A percentile compares a stretch with the other conserved stretches of the same genome.
Conservation (phyloP, 805 yeast species). For the Yamadazyma philogaea region DNA sequence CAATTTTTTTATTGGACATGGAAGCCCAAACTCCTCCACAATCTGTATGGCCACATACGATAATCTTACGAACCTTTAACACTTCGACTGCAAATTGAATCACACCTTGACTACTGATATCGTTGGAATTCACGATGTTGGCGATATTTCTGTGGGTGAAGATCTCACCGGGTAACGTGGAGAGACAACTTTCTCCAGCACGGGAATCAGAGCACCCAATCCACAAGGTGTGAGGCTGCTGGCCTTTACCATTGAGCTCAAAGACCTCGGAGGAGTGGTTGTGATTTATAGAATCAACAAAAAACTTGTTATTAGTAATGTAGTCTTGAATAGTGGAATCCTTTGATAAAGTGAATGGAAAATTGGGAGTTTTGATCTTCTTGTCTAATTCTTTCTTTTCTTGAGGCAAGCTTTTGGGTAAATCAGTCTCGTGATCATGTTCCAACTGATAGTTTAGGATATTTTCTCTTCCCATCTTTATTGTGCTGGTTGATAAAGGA, state of each 20-base stretch:
- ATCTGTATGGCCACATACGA: constrained; percentile 92
- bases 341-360: constrained; percentile 47
- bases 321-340: constrained; percentile 49
- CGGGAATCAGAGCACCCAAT: constrained; percentile 94
- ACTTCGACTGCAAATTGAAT: constrained; percentile 86
- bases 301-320: constrained; percentile 44
- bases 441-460: constrained; percentile 39
- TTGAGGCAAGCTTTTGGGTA: constrained; percentile 11
- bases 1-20: constrained; percentile 58
- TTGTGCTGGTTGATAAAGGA: constrained; percentile 3
- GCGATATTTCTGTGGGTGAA: constrained; percentile 89
- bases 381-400: constrained; percentile 1
- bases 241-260: constrained; percentile 72
- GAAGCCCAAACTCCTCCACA: constrained; percentile 93
- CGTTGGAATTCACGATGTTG: constrained; percentile 68
- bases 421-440: constrained; percentile 36
- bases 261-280: constrained; percentile 54
- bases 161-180: constrained; percentile 86
- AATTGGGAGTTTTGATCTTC: constrained; percentile 19
- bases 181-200: constrained; percentile 72
- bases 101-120: constrained; percentile 71
- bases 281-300: constrained; percentile 44
- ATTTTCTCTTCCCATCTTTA: constrained; percentile 40
- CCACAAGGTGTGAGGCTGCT: constrained; percentile 90
- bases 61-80: constrained; percentile 72